Percentiles rank a stretch among this genome's conserved stretches.
phyloP scores from a whole-genome alignment of 2,329 filamentous ascomycete genomes.

The Delphinella strobiligena region DNA sequence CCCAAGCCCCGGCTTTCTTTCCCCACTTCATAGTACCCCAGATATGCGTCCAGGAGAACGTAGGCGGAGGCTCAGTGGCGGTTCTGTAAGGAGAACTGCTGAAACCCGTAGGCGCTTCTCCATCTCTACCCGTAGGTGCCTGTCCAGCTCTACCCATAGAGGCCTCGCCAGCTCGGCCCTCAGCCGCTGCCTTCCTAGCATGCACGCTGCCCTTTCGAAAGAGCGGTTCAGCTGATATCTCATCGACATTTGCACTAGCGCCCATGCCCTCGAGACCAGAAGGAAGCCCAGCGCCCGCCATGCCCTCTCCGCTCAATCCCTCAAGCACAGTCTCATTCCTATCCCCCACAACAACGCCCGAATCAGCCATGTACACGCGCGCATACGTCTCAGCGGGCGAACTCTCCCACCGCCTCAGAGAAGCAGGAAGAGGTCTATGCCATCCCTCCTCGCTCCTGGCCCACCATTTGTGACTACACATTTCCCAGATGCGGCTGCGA shows the following conservation, averaged over 20 bases:
- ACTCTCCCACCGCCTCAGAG: conserved; percentile 56
- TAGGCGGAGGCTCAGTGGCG: conserved; percentile 33
- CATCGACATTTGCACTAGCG: conserved; percentile 13
- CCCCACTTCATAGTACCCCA: conserved; percentile 44
- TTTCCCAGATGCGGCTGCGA: conserved; percentile 67
- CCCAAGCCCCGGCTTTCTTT: conserved; percentile 40
- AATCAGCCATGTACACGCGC: background rate
- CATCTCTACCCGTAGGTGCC: background rate
- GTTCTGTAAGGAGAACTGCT: conserved; percentile 34
- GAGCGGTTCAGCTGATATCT: conserved; percentile 20
- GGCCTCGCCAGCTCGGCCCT: too few species aligned
- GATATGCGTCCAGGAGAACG: conserved; percentile 40
- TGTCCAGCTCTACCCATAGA: too few species aligned
- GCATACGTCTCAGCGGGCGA: conserved; percentile 3
- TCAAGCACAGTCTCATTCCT: conserved; percentile 3
- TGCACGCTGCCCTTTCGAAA: conserved; percentile 29
- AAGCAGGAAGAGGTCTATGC: conserved; percentile 54
- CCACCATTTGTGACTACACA: conserved; percentile 65
- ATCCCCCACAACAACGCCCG: background rate
- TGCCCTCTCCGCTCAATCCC: background rate
- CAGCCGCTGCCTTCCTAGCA: too few species aligned
- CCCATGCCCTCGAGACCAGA: conserved; percentile 9
- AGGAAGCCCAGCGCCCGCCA: background rate
- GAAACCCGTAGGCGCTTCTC: background rate
- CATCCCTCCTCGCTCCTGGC: conserved; percentile 46